Evolutionary conservation across 116 monocot genomes (phyloP), one percentile per base, ranked within the genome.

Genomic region (Trichopus zeylanicus): DNA sequence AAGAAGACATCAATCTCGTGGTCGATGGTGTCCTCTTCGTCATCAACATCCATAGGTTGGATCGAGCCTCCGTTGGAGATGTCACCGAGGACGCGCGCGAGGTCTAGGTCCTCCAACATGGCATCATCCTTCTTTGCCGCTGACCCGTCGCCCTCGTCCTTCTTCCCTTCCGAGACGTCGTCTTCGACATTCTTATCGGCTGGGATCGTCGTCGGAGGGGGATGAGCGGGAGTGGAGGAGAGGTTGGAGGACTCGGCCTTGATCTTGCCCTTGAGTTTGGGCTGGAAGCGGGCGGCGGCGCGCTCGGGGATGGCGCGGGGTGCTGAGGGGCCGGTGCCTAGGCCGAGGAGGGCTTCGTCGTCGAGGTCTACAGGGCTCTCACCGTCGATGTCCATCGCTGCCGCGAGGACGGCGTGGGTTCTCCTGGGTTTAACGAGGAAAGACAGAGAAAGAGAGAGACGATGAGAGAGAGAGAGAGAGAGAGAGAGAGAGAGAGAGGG

Each of bases 1-100:
- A 75, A 54, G 64, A 64, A 64, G 10, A 75, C 75, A 28, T 75
- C 75, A 59, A 75, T 69, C 64, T 69, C 75, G 25, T 63, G 31
- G 12, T 69, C 57, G 6, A 75, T 64, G 3, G 26, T 30, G 49
- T 69, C 39, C 12, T 59, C 59, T 26, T 33, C 57, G 8, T 26
- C 62, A 12, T 68, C 74, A 8, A 74, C 32, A 23, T 60, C 68
- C 68, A 68, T 6, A 35, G n/a, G 42, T 13, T 15, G 13, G 42
- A 42, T 42, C 4, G 42, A n/a, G 42, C n/a, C 42, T 42, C n/a
- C 42, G n/a, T 42, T n/a, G 18, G 12, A 42, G 42, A 42, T 13
- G 26, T n/a, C n/a, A n/a, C n/a, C 39, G 11, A 18, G 15, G 39
- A 18, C 39, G 11, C 16, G 39, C 18, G 12, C 42, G 42, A n/a